Conservation (phyloP, 768 basidiomycete genomes). For the Cystobasidium ongulense region DNA sequence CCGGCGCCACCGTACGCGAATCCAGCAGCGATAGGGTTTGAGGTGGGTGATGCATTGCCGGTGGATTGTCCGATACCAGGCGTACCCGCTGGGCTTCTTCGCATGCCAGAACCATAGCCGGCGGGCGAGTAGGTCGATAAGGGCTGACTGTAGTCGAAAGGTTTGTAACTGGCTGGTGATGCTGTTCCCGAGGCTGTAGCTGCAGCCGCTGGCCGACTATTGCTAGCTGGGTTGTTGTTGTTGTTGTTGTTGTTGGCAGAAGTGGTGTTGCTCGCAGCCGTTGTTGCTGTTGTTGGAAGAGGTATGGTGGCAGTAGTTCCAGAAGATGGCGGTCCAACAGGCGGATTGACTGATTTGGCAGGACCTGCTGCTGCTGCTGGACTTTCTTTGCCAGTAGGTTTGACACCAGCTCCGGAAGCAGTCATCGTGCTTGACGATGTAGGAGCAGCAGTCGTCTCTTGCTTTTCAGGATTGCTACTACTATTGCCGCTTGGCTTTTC, state of each 20-base stretch:
- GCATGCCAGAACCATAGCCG: background rate
- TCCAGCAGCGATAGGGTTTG: background rate
- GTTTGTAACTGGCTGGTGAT: background rate
- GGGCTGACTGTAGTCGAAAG: constrained; percentile 2
- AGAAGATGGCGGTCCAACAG: background rate
- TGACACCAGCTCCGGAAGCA: background rate
- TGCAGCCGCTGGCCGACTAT: background rate
- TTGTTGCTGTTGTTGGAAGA: background rate
- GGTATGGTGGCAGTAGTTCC: background rate
- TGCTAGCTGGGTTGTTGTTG: background rate
- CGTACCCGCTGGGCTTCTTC: background rate
- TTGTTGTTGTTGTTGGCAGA: background rate
- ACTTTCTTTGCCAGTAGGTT: background rate
- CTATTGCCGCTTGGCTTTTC: background rate
- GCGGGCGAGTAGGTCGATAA: background rate
- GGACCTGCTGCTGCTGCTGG: background rate
- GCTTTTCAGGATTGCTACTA: background rate
- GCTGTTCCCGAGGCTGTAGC: background rate
- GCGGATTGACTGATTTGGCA: background rate
- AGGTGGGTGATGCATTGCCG: background rate
- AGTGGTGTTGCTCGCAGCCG: background rate
- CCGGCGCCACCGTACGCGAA: background rate
- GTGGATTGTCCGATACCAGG: background rate
- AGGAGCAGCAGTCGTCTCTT: background rate
- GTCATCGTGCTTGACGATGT: background rate